Conservation (phyloP, 176 grass and related monocot species). For the Chloris gayana region DNA sequence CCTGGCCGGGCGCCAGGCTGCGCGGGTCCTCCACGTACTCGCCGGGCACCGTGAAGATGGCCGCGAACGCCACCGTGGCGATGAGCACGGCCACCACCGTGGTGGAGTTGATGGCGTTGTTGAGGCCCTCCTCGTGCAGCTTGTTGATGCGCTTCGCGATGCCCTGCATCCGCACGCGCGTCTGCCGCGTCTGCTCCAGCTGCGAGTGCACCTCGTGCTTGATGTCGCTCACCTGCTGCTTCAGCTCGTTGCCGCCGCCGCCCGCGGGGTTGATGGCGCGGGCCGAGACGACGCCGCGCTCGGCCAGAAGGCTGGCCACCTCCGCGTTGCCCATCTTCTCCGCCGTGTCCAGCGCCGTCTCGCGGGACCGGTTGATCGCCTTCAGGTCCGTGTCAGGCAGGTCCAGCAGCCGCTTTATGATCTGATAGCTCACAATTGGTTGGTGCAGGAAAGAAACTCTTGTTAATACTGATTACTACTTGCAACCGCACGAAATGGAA, state of each 20-base stretch:
- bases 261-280: conserved; percentile 39
- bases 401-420: conserved; percentile 57
- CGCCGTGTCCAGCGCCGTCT: conserved; percentile 89
- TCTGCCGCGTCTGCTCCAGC: conserved; percentile 87
- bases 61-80: conserved; percentile 91
- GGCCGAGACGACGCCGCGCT: conserved; percentile 62
- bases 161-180: conserved; percentile 69
- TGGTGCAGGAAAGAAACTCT: too few species aligned
- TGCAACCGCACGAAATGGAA: neutral
- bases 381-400: conserved; percentile 53
- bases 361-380: conserved; percentile 80
- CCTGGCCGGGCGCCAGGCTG: conserved; percentile 55
- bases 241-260: conserved; percentile 61
- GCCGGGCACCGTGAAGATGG: conserved; percentile 92
- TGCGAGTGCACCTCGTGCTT: conserved; percentile 98
- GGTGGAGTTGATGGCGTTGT: conserved; percentile 97
- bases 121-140: conserved; percentile 85
- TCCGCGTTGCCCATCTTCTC: conserved; percentile 88
- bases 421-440: too few species aligned
- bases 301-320: conserved; percentile 34
- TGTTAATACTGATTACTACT: too few species aligned
- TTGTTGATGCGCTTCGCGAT: conserved; percentile 85
- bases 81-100: conserved; percentile 96
- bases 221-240: conserved; percentile 94
- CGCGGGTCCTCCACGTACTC: conserved; percentile 59